A percentile compares a stretch with the other conserved stretches of the same genome.
phyloP scores from a whole-genome alignment of 257 asterid species.

The Solanum dulcamara region DNA sequence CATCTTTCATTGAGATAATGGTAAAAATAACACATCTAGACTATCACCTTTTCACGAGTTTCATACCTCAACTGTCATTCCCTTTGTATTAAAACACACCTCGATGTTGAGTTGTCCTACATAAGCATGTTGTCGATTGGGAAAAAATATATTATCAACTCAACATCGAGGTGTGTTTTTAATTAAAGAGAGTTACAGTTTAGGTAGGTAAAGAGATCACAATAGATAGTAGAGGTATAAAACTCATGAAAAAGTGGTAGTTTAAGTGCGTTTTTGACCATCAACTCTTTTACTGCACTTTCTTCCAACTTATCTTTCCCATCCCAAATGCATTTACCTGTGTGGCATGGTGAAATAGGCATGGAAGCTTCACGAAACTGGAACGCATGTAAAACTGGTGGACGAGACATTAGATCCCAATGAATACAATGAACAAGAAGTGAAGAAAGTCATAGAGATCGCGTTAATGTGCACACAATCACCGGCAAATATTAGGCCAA shows the following conservation, averaged over 20 bases:
- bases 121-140: background rate
- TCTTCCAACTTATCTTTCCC: background rate
- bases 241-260: no score
- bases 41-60: background rate
- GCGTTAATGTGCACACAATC: constrained; percentile 66
- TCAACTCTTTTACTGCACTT: no score
- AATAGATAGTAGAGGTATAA: background rate
- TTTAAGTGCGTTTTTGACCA: no score
- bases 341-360: constrained; percentile 28
- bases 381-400: constrained; percentile 33
- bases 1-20: background rate
- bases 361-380: constrained; percentile 55
- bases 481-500: constrained; percentile 59
- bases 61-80: background rate
- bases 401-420: constrained; percentile 45
- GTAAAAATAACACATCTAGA: background rate
- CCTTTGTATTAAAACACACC: no score
- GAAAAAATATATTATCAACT: background rate
- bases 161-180: background rate
- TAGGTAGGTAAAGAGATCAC: background rate
- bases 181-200: no score
- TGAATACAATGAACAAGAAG: constrained; percentile 32
- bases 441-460: constrained; percentile 57
- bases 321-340: background rate
- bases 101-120: background rate